Conservation (phyloP, 2,329 filamentous ascomycete species). For the Pseudogymnoascus verrucosus region DNA sequence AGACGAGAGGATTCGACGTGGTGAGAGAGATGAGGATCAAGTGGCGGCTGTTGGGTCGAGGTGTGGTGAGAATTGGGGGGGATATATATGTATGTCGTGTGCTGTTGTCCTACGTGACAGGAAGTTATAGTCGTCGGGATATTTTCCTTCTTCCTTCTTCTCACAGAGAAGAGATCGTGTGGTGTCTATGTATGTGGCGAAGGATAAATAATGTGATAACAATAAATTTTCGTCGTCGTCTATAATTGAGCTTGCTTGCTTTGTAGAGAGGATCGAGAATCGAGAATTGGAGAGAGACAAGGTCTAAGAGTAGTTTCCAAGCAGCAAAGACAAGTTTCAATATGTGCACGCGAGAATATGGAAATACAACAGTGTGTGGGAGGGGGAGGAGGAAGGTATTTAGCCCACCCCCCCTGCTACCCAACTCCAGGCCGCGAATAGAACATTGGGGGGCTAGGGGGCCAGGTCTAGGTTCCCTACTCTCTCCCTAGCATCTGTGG, state of each 20-base stretch:
- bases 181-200: too few species aligned
- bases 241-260: too few species aligned
- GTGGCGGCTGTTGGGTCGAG: too few species aligned
- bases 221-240: too few species aligned
- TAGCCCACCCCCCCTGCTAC: neutral
- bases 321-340: neutral
- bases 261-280: too few species aligned
- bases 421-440: neutral
- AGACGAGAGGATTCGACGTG: too few species aligned
- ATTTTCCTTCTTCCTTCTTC: neutral
- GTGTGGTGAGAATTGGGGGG: too few species aligned
- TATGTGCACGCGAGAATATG: neutral
- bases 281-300: too few species aligned
- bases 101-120: neutral
- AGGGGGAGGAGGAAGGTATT: neutral
- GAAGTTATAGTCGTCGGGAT: neutral
- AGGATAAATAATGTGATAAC: too few species aligned
- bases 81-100: neutral
- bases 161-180: too few species aligned
- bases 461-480: neutral
- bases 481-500: neutral
- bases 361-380: neutral
- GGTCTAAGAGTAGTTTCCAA: too few species aligned
- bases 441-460: neutral
- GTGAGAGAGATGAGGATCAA: too few species aligned